These are phyloP conservation scores for Phycomyces nitens DNA, from an alignment of 192 early-diverging fungal species.

Conservation along the genomic window DNA sequence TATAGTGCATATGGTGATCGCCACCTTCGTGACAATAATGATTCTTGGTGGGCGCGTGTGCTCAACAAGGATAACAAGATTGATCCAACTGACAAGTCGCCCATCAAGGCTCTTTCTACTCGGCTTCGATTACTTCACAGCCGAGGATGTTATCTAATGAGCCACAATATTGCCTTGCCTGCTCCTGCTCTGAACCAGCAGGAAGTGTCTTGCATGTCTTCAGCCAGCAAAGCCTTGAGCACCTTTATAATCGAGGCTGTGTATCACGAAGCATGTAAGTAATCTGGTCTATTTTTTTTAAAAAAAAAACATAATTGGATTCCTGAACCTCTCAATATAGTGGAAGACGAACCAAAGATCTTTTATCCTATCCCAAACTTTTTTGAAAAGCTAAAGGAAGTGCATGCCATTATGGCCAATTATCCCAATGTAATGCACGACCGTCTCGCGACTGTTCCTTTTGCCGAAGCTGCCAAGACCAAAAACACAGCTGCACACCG, in stretches of 20 bases:
- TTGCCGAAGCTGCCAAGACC: background rate
- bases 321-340: background rate
- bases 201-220: slow-evolving; percentile 91
- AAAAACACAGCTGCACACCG: background rate
- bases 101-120: slow-evolving; percentile 55
- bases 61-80: slow-evolving; percentile 42
- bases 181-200: slow-evolving; percentile 86
- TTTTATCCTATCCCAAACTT: background rate
- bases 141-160: slow-evolving; percentile 78
- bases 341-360: background rate
- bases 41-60: slow-evolving; percentile 80
- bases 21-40: slow-evolving; percentile 76
- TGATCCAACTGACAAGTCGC: slow-evolving; percentile 45
- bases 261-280: slow-evolving; percentile 18
- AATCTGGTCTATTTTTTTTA: background rate
- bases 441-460: background rate
- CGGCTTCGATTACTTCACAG: slow-evolving; percentile 78
- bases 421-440: slow-evolving; percentile 14
- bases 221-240: slow-evolving; percentile 57
- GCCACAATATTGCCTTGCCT: slow-evolving; percentile 73
- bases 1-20: slow-evolving; percentile 61
- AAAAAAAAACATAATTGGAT: background rate
- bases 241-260: slow-evolving; percentile 69
- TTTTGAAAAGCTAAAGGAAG: slow-evolving; percentile 11
- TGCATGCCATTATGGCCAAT: slow-evolving; percentile 22